Evolutionary conservation across 352 stramenopile species (phyloP).

Genomic region (Saprolegnia diclina): DNA sequence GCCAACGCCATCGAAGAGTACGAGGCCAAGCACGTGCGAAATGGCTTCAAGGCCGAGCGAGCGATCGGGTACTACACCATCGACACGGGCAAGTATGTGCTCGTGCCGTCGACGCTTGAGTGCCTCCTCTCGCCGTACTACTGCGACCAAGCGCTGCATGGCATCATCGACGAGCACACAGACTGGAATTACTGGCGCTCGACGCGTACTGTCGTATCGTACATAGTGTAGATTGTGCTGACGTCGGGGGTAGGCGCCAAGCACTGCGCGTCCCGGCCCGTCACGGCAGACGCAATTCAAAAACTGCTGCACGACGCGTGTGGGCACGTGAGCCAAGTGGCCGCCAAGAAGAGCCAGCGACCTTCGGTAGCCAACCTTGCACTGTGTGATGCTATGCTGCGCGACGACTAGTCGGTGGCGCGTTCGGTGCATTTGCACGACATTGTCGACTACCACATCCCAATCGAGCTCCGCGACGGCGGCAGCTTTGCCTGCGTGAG

Average conservation of each 20-base stretch:
- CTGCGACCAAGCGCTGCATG: constrained; percentile 11
- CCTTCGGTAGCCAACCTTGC: neutral
- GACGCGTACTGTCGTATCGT: neutral
- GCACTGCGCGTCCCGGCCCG: neutral
- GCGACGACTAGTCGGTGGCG: neutral
- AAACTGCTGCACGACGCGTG: constrained; percentile 10
- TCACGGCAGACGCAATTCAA: neutral
- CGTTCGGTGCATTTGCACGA: constrained; percentile 15
- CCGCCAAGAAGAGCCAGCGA: neutral
- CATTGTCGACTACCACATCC: constrained; percentile 23
- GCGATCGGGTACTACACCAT: constrained; percentile 8
- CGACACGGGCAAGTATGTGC: constrained; percentile 1
- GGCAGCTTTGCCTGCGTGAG: constrained; percentile 44
- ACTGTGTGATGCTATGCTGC: neutral
- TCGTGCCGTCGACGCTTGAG: neutral
- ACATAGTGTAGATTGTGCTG: neutral
- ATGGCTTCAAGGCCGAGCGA: neutral
- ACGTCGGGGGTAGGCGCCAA: neutral
- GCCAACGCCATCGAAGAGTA: neutral
- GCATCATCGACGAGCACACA: constrained; percentile 6
- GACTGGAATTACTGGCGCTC: neutral
- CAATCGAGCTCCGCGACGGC: constrained; percentile 3
- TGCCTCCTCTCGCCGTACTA: constrained; percentile 1
- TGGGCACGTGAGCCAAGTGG: neutral
- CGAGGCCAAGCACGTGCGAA: neutral